phyloP scores from a whole-genome alignment of 108 stramenopile species.

The Conticribra guillardii region DNA sequence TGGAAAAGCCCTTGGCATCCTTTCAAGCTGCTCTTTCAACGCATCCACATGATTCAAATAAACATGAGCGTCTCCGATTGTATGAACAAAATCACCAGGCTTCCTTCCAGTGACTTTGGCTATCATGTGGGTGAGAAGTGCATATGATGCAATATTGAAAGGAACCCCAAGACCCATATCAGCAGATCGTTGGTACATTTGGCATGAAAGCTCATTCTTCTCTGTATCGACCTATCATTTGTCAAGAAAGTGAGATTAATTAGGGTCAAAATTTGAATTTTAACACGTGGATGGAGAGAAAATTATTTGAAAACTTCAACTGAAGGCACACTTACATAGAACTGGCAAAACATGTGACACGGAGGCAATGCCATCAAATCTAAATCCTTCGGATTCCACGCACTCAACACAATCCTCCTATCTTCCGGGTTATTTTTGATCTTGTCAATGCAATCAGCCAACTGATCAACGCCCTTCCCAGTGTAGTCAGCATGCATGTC shows the following conservation, averaged over 20 bases:
- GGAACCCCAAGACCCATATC: slow-evolving; percentile 99
- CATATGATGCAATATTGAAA: slow-evolving; percentile 99
- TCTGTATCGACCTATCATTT: slow-evolving; percentile 66
- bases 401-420: slow-evolving; percentile 94
- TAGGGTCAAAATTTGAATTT: neutral
- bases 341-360: slow-evolving; percentile 99
- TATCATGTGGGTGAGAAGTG: slow-evolving; percentile 93
- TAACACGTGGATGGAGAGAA: no score
- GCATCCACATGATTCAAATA: slow-evolving; percentile 99
- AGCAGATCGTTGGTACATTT: slow-evolving; percentile 99
- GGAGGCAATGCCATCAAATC: slow-evolving; percentile 97
- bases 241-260: neutral
- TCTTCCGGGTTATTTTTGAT: slow-evolving; percentile 97
- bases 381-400: slow-evolving; percentile 99
- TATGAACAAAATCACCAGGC: slow-evolving; percentile 98
- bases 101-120: slow-evolving; percentile 93
- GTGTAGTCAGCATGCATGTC: slow-evolving; percentile 98
- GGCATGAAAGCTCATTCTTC: slow-evolving; percentile 96
- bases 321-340: slow-evolving; percentile 77
- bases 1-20: slow-evolving; percentile 94
- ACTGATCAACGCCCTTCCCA: slow-evolving; percentile 98
- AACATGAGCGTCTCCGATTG: slow-evolving; percentile 99
- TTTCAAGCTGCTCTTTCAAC: slow-evolving; percentile 91
- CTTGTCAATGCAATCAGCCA: slow-evolving; percentile 94
- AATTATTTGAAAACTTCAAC: neutral